Conservation (phyloP, 2,329 filamentous ascomycete species). For the Stagonosporopsis cucurbitacearum region DNA sequence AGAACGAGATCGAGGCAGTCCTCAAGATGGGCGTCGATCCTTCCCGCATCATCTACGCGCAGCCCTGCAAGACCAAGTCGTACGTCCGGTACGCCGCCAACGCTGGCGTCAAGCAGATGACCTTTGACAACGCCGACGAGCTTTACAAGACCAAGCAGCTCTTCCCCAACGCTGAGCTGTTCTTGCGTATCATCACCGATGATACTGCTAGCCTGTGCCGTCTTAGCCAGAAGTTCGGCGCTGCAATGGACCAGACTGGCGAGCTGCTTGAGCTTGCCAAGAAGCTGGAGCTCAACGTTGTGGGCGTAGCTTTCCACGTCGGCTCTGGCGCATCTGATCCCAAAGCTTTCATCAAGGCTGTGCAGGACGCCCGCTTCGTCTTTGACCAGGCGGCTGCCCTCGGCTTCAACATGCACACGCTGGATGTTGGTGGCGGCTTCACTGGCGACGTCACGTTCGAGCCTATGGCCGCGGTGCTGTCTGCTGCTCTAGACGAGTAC, state of each 20-base stretch:
- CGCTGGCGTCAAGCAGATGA: constrained; percentile 94
- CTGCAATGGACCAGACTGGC: constrained; percentile 80
- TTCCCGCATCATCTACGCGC: constrained; percentile 95
- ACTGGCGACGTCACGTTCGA: constrained; percentile 91
- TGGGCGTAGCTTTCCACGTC: constrained; percentile 97
- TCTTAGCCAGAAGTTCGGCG: constrained; percentile 96
- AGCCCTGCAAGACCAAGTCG: constrained; percentile 99
- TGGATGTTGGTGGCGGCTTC: constrained; percentile 96
- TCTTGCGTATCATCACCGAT: constrained; percentile 92
- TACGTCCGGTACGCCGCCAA: constrained; percentile 90
- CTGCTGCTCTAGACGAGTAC: constrained; percentile 80
- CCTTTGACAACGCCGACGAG: constrained; percentile 98
- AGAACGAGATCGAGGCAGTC: constrained; percentile 94
- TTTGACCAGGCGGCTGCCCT: constrained; percentile 82
- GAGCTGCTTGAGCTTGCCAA: constrained; percentile 80
- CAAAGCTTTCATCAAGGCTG: constrained; percentile 87
- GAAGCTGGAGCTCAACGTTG: constrained; percentile 84
- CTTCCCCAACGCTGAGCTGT: constrained; percentile 87
- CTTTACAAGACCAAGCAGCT: constrained; percentile 96
- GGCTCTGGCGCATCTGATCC: constrained; percentile 96
- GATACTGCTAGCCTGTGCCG: constrained; percentile 94
- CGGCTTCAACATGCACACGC: constrained; percentile 81
- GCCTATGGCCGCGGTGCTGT: constrained; percentile 81
- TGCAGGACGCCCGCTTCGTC: constrained; percentile 84
- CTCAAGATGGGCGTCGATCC: constrained; percentile 82